Evolutionary conservation across 106 monocot genomes (phyloP).

Genomic region (Dendrobium officinale): DNA sequence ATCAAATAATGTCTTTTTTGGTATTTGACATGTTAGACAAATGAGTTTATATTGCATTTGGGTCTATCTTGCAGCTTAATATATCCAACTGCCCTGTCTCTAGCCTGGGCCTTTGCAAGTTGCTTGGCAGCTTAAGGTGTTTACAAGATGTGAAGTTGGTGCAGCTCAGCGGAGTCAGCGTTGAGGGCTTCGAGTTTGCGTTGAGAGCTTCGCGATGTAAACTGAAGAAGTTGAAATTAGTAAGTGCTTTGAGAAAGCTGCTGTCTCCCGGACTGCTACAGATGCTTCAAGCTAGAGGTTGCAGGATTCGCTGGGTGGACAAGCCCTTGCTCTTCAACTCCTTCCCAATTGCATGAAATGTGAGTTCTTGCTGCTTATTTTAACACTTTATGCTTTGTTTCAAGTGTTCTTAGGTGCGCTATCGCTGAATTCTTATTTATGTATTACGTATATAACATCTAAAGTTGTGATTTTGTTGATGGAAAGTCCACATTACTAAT

Average conservation of each 20-base stretch:
- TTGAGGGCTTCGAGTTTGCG: slow-evolving; percentile 56
- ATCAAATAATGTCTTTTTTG: too few species aligned
- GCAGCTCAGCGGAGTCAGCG: slow-evolving; percentile 43
- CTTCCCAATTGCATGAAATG: background rate
- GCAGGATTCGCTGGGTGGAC: slow-evolving; percentile 65
- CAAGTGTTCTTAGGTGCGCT: background rate
- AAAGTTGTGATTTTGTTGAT: too few species aligned
- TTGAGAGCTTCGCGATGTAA: slow-evolving; percentile 40
- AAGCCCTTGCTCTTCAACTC: slow-evolving; percentile 37
- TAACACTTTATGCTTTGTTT: background rate
- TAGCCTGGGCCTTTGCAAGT: slow-evolving; percentile 36
- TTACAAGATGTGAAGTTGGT: slow-evolving; percentile 78
- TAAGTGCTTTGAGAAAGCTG: slow-evolving; percentile 21
- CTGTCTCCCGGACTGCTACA: slow-evolving; percentile 48
- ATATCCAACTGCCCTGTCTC: slow-evolving; percentile 62
- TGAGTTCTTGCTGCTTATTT: background rate
- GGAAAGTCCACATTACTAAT: too few species aligned
- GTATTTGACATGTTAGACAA: too few species aligned
- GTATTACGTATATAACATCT: too few species aligned
- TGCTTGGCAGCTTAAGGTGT: slow-evolving; percentile 52
- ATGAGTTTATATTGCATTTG: background rate
- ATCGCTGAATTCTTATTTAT: too few species aligned
- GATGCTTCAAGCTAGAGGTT: slow-evolving; percentile 54
- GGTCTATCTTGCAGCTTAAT: slow-evolving; percentile 42
- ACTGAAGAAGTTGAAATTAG: slow-evolving; percentile 85